phyloP scores from a whole-genome alignment of 1,139 yeast genomes.

The Yamadazyma membranifaciens region DNA sequence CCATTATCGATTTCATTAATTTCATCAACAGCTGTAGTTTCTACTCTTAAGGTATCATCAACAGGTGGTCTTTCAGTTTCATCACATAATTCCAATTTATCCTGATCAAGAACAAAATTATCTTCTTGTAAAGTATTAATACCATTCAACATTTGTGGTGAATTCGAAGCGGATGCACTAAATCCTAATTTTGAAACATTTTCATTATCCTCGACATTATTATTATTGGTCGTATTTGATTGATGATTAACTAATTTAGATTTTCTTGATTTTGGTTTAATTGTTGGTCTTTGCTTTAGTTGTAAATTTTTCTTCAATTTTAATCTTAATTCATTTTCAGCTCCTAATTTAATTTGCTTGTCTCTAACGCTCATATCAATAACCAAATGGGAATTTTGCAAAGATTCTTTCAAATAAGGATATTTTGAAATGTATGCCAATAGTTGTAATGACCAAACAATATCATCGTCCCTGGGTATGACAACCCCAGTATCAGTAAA shows the following conservation, averaged over 20 bases:
- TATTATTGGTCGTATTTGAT: not conserved
- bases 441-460: conserved; percentile 88
- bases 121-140: conserved; percentile 32
- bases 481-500: conserved; percentile 72
- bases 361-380: conserved; percentile 54
- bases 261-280: conserved; percentile 38
- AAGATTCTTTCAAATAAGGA: conserved; percentile 68
- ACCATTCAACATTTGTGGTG: conserved; percentile 43
- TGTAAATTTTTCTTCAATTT: conserved; percentile 32
- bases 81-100: conserved; percentile 33
- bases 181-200: conserved; percentile 20
- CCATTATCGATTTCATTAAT: conserved; percentile 16
- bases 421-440: conserved; percentile 92
- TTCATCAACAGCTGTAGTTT: conserved; percentile 21
- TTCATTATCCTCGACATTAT: conserved; percentile 3
- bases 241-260: conserved; percentile 8
- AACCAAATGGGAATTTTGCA: conserved; percentile 69
- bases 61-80: conserved; percentile 25
- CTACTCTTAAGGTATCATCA: conserved; percentile 20
- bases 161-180: conserved; percentile 37
- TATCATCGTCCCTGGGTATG: conserved; percentile 88
- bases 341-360: conserved; percentile 38
- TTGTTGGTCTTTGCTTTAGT: conserved; percentile 32
- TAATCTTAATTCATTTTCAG: conserved; percentile 38
- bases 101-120: conserved; percentile 34